Evolutionary conservation across 2,329 filamentous ascomycete species (phyloP), one percentile per base, ranked within the genome.

Genomic region (Microsporum audouinii): DNA sequence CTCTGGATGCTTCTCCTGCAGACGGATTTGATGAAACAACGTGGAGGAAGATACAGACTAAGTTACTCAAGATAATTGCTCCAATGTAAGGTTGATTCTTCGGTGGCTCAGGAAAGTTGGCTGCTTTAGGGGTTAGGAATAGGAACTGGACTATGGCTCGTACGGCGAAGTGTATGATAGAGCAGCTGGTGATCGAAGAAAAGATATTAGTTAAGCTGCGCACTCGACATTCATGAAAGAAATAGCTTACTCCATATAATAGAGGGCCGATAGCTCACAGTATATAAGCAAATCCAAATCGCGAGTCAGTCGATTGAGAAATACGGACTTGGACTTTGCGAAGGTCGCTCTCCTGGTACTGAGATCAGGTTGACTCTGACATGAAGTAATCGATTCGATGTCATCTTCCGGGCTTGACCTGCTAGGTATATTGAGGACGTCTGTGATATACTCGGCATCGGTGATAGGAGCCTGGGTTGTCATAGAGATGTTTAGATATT

Each of bases 191-290:
- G 27, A n/a, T 23, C 17, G 2, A 7, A 51, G 10, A 29, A 6
- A 57, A 55, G 17, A 57, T 45, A 17, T 43, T 27, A 43, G 29
- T 49, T n/a, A 47, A 47, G 14, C 10, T 27, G 39, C 57, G 17
- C 5, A 8, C 7, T 47, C 31, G 29, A 45, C n/a, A 14, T 39
- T 57, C 57, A 47, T 45, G 23, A 14, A 5, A 17, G 27, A 27
- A 8, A 47, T n/a, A 36, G 33, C 80, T 67, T 76, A 85, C 82
- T 86, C 84, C 72, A 85, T 78, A 70, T 86, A 83, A 71, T 86
- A 86, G 62, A 85, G 71, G 5, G 79, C 77, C 41, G 83, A 82
- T 62, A 86, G 73, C 73, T 86, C 76, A 69, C 83, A 80, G 72
- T 84, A 86, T 61, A 84, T 78, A 56, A 84, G 68, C 66, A 82